Evolutionary conservation across 1,284 basidiomycete species (phyloP).

Genomic region (Cutaneotrichosporon sp.): DNA sequence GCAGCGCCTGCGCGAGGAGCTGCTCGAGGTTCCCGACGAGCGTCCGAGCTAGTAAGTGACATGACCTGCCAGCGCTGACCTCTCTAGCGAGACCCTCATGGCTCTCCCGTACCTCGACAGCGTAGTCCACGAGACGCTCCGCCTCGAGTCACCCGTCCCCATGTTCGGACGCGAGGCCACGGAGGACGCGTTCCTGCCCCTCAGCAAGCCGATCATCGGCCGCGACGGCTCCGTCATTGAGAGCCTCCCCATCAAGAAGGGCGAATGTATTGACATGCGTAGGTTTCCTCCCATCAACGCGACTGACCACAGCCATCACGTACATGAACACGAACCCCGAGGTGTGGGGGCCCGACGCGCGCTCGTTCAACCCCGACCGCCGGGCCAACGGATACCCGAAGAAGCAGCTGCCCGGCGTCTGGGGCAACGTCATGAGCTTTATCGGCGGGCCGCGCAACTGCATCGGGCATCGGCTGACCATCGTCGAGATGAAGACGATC

Average conservation of each 20-base stretch:
- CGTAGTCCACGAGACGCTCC: conserved; percentile 68
- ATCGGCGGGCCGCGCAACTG: conserved; percentile 66
- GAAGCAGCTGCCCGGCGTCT: conserved; percentile 61
- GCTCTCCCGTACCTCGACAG: conserved; percentile 62
- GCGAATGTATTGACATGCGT: conserved; percentile 45
- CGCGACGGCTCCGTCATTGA: conserved; percentile 51
- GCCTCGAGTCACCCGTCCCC: conserved; percentile 66
- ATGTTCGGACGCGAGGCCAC: conserved; percentile 64
- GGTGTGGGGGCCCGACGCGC: conserved; percentile 70
- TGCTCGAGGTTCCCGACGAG: conserved; percentile 56
- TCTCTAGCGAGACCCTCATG: conserved; percentile 43
- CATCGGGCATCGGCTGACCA: conserved; percentile 70
- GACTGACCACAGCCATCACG: no score
- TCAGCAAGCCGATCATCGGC: conserved; percentile 54
- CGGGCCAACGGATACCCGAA: conserved; percentile 37
- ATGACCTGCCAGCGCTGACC: neutral
- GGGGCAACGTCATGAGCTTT: conserved; percentile 68
- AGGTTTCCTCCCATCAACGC: no score
- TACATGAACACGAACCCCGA: conserved; percentile 63
- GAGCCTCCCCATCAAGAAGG: conserved; percentile 41
- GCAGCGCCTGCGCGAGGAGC: conserved; percentile 60
- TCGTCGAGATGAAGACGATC: conserved; percentile 59
- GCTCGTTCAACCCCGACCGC: conserved; percentile 58
- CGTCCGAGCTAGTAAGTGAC: conserved; percentile 20
- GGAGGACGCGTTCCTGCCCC: conserved; percentile 64